Conservation (phyloP, 257 asterid species). For the Solanum sitiens region DNA sequence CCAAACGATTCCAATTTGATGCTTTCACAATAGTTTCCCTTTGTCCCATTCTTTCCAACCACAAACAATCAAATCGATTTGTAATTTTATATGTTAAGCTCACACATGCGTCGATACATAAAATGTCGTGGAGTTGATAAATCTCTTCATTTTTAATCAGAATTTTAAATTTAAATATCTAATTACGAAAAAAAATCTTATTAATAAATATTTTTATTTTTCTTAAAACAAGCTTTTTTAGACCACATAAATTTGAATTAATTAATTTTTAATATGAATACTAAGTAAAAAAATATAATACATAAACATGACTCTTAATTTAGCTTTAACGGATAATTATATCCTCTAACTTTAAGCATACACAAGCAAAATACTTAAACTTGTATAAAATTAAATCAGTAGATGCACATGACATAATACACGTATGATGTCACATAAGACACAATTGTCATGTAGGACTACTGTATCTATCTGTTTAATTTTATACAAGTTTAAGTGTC, state of each 20-base stretch:
- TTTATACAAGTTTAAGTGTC: too few relatives aligned
- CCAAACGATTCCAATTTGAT: too few relatives aligned
- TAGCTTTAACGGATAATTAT: fast-evolving
- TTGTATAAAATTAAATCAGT: too few relatives aligned
- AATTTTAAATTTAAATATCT: fast-evolving
- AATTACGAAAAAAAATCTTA: too few relatives aligned
- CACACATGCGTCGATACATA: not conserved
- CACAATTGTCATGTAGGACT: too few relatives aligned
- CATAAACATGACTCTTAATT: too few relatives aligned
- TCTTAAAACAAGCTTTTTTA: not conserved
- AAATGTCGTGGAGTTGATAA: too few relatives aligned
- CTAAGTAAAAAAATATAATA: not conserved
- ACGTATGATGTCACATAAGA: too few relatives aligned
- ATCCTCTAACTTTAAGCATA: fast-evolving
- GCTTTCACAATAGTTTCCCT: not conserved
- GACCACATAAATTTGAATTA: not conserved
- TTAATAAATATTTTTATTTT: too few relatives aligned
- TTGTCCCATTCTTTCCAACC: not conserved
- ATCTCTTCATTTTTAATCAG: not conserved
- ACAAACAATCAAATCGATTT: not conserved
- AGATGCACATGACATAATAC: too few relatives aligned
- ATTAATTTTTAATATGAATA: not conserved
- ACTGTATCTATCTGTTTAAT: fast-evolving
- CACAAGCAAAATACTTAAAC: too few relatives aligned
- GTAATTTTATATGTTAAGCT: not conserved